Base-by-base conservation (phyloP, 352 stramenopile species). In the Phytopythium mirpurense region DNA sequence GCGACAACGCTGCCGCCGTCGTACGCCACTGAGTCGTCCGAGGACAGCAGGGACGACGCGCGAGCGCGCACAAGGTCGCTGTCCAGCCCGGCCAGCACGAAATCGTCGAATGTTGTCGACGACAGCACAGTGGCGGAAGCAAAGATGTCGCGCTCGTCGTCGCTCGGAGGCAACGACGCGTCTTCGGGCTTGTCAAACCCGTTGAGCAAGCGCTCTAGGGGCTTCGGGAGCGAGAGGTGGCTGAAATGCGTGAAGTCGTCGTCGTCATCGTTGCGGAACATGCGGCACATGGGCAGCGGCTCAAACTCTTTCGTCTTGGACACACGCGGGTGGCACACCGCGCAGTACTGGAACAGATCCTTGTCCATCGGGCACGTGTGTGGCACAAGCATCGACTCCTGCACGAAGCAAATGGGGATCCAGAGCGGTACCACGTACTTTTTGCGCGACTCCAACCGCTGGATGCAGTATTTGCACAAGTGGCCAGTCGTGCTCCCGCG, bases 391-490 rank as follows among this genome's bases (percentile, higher is more conserved):
- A 89, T 89, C n/a, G 74, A 62, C 49, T 91, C 81, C 56, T 91
- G 76, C 21, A 91, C 81, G 45, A 91, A 91, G 47, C 78, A 89
- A n/a, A 91, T 61, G 29, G 81, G 81, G 41, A 89, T 91, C 81
- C 81, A 91, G 18, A 91, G 64, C 26, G 81, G 81, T 9, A 91
- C 72, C 3, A 84, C 70, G 50, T 89, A 89, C 26, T 82, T 84
- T 50, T 88, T 86, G 12, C 81, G 65, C 27, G 75, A 71, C 51
- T 81, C 64, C 45, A 78, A 62, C 6, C 78, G 72, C 40, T 83
- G 73, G 2, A 77, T 52, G 41, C 80, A 90, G 60, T 86, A 76
- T 42, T 86, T 88, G 57, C 80, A 90, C 26, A 87, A 54, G 35
- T 70, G 68, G 12, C 60, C 67, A n/a, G 57, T 56, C 27, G 70